Conservation (phyloP, 768 basidiomycete species). For the Psilocybe azurescens region DNA sequence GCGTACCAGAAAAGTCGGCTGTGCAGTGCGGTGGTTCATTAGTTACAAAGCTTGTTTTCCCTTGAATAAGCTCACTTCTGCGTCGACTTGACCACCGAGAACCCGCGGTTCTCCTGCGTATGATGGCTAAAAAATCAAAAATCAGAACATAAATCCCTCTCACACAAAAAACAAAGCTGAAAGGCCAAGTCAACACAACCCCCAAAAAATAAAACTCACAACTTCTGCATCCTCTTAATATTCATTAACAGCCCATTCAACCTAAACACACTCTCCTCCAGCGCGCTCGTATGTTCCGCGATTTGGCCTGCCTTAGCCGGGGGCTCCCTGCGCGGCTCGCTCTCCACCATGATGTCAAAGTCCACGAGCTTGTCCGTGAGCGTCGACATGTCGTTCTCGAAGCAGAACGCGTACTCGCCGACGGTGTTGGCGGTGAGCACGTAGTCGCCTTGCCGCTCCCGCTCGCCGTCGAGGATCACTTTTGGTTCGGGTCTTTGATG, state of each 20-base stretch:
- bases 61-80: slow-evolving; percentile 61
- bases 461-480: slow-evolving; percentile 83
- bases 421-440: slow-evolving; percentile 93
- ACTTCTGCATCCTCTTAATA: slow-evolving; percentile 93
- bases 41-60: too few relatives aligned
- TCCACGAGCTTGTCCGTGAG: slow-evolving; percentile 94
- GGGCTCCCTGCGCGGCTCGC: slow-evolving; percentile 88
- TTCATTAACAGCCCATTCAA: slow-evolving; percentile 86
- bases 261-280: slow-evolving; percentile 96
- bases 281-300: slow-evolving; percentile 87
- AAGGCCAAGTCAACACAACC: too few relatives aligned
- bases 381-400: slow-evolving; percentile 97
- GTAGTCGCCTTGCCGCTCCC: slow-evolving; percentile 96
- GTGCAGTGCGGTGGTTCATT: not conserved
- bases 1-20: slow-evolving; percentile 96
- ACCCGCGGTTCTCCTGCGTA: slow-evolving; percentile 93
- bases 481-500: slow-evolving; percentile 89
- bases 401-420: slow-evolving; percentile 95
- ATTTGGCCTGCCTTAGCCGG: slow-evolving; percentile 90
- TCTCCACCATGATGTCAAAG: slow-evolving; percentile 98
- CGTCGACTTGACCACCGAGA: slow-evolving; percentile 89
- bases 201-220: slow-evolving; percentile 55
- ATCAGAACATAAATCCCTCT: not conserved
- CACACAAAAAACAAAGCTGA: not conserved
- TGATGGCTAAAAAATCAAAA: slow-evolving; percentile 69